Conservation (phyloP, 2,329 filamentous ascomycete species). For the Nemania serpens region DNA sequence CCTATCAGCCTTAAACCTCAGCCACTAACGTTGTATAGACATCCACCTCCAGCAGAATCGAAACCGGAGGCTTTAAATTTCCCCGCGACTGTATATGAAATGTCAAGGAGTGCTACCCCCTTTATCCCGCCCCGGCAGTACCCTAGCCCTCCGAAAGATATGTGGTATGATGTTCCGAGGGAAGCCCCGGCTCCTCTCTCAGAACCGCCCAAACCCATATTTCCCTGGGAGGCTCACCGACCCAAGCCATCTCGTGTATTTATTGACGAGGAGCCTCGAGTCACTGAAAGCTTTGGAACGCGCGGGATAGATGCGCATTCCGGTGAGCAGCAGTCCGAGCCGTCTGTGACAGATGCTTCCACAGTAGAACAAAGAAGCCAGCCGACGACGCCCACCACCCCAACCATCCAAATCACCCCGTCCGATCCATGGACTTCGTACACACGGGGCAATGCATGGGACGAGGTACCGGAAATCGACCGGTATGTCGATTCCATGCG, state of each 20-base stretch:
- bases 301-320: constrained; percentile 22
- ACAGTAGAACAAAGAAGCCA: constrained; percentile 47
- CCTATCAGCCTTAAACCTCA: background rate
- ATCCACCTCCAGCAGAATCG: constrained; percentile 67
- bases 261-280: constrained; percentile 54
- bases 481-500: constrained; percentile 81
- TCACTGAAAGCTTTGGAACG: constrained; percentile 13
- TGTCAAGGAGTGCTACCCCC: constrained; percentile 75
- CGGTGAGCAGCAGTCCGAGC: constrained; percentile 29
- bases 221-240: constrained; percentile 84
- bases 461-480: constrained; percentile 85
- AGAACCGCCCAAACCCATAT: constrained; percentile 70
- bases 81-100: constrained; percentile 76
- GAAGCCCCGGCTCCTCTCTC: constrained; percentile 58
- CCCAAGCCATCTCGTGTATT: constrained; percentile 70
- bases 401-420: constrained; percentile 51
- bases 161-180: constrained; percentile 85
- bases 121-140: constrained; percentile 80
- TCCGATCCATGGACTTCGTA: constrained; percentile 74
- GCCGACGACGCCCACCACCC: constrained; percentile 54
- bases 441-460: constrained; percentile 86
- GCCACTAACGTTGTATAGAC: constrained; percentile 51
- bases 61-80: constrained; percentile 86
- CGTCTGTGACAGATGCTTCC: constrained; percentile 45
- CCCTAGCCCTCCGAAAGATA: constrained; percentile 80